Base-by-base conservation (phyloP, 2,329 filamentous ascomycete species). In the Chalaropsis thielavioides region DNA sequence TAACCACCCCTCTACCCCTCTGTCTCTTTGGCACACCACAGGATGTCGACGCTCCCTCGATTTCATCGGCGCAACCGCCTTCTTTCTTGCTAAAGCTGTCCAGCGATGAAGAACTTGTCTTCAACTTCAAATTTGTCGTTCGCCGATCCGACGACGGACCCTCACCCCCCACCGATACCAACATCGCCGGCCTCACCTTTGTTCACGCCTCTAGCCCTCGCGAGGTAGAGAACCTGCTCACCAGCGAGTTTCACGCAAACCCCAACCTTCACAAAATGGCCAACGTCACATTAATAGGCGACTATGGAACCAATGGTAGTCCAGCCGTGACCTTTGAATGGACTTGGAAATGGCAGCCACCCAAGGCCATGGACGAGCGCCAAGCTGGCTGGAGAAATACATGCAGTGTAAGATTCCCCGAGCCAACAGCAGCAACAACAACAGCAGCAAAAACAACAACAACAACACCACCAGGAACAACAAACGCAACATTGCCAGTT, bases 201-300 rank as follows among this genome's bases (percentile, higher is more conserved):
- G 88, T 95, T 68, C 92, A 92, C 74, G 92, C 90, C 51, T 90
- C 92, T 0, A 95, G 86, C 63, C 78, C 84, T 40, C 88, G 84
- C 75, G 94, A 99, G 71, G 83, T 99, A 64, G 94, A 97, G 72
- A 96, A 94, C 69, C 78, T 99, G 59, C 87, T 97, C 60, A 97
- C 92, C 17, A 82, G 92, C 70, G 94, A 99, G 74, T 97, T 99
- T 71, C 91, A 97, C 70, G 91, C 92, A 69, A 91, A 99, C 72
- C 94, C 94, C 0, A 99, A 99, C 72, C 79, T 99, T 65, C 94
- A 99, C 78, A 97, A 95, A 74, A 97, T 96, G 72, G 83, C 91
- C 64, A 97, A 97, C 72, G 94, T 99, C 46, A 88, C 95, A 71
- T 81, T 97, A 56, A 86, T 99, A n/a, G 94, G 94, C 2, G 91